Percentiles rank a stretch among this genome's conserved stretches.
These are phyloP conservation scores for Phytophthora pseudosyringae DNA, from an alignment of 352 stramenopile species.

Conservation along the genomic window DNA sequence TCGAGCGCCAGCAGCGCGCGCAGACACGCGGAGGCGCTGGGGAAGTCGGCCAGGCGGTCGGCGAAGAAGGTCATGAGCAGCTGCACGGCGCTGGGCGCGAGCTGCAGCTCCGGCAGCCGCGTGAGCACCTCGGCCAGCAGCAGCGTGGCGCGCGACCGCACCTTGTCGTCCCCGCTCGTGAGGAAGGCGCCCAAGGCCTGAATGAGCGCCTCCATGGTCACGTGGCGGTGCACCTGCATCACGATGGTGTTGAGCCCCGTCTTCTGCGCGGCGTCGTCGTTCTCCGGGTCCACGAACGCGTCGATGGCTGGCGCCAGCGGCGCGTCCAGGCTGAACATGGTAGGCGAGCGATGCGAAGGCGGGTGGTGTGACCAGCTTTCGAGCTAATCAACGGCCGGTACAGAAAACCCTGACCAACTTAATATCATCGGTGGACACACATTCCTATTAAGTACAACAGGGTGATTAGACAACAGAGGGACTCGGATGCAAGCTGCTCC, in stretches of 20 bases:
- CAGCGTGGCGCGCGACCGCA: constrained; percentile 78
- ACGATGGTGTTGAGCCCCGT: constrained; percentile 89
- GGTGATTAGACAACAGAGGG: no score
- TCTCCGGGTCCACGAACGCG: constrained; percentile 87
- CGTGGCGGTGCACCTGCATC: constrained; percentile 85
- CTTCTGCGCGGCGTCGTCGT: constrained; percentile 84
- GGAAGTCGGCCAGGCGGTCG: constrained; percentile 84
- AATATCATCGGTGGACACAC: no score
- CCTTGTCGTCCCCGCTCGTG: constrained; percentile 82
- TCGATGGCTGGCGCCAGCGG: constrained; percentile 86
- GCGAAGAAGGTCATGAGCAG: constrained; percentile 87
- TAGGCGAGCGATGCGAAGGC: background rate
- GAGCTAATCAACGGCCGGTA: constrained; percentile 9
- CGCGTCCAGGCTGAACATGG: constrained; percentile 85
- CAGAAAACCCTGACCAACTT: no score
- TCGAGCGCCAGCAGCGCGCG: constrained; percentile 79
- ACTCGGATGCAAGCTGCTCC: no score
- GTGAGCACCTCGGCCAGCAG: constrained; percentile 89
- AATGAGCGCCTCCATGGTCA: constrained; percentile 83
- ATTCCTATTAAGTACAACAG: no score
- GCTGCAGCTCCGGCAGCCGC: constrained; percentile 85
- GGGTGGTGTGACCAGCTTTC: background rate
- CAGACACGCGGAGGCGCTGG: constrained; percentile 80
- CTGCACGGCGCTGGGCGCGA: constrained; percentile 71
- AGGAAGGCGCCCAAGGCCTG: constrained; percentile 75